Evolutionary conservation across 345 rosid genomes (phyloP).

Genomic region (Populus simonii): DNA sequence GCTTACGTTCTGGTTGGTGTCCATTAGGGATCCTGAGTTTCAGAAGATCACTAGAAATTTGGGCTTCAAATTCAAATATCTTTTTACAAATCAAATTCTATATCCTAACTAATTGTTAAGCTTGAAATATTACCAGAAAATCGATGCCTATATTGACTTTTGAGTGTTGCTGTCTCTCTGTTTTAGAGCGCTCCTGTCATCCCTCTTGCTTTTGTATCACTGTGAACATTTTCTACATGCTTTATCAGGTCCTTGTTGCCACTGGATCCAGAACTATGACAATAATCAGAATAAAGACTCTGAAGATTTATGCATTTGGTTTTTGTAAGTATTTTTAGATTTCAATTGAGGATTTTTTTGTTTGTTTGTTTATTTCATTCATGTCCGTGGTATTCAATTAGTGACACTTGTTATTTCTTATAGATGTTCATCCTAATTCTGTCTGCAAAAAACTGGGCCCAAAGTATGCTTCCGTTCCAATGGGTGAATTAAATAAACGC

Average conservation of each 20-base stretch:
- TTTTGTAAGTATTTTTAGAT: conserved; percentile 68
- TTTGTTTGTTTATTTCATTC: background rate
- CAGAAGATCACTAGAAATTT: background rate
- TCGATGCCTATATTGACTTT: background rate
- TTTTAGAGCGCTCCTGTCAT: background rate
- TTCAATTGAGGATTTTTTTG: background rate
- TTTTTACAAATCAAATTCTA: background rate
- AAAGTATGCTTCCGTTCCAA: conserved; percentile 65
- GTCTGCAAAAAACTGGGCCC: conserved; percentile 75
- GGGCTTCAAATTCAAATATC: background rate
- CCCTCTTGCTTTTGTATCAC: background rate
- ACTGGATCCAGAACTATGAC: conserved; percentile 88
- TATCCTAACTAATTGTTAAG: background rate
- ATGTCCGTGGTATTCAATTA: background rate
- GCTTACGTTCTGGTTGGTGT: background rate
- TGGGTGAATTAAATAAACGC: conserved; percentile 47
- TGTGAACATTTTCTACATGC: conserved; percentile 5
- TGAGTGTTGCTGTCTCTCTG: background rate
- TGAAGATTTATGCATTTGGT: conserved; percentile 85
- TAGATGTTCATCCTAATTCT: conserved; percentile 79
- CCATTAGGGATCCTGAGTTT: background rate
- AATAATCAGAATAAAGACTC: conserved; percentile 71
- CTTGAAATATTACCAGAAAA: background rate
- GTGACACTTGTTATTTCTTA: conserved; percentile 6
- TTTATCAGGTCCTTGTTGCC: conserved; percentile 83